These are phyloP conservation scores for Nakazawaea anatomiae DNA, from an alignment of 805 yeast genomes.

Conservation along the genomic window DNA sequence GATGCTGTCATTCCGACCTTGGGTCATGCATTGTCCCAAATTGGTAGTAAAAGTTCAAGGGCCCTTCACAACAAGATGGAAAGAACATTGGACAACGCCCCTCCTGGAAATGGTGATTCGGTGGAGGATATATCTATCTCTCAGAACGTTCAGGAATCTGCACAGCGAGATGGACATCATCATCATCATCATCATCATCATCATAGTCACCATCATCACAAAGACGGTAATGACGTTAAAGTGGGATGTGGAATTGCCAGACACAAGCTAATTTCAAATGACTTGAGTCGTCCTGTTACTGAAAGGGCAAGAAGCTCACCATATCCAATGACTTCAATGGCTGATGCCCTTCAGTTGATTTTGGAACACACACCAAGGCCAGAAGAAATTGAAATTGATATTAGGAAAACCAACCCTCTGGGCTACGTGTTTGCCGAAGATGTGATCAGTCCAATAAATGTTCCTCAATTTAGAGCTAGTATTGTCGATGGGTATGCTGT, in stretches of 20 bases:
- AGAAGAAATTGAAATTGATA: constrained; percentile 16
- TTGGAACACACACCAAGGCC: constrained; percentile 26
- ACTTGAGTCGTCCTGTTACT: constrained; percentile 30
- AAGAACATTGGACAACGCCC: constrained; percentile 19
- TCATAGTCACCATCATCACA: constrained; percentile 13
- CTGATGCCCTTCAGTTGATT: constrained; percentile 32
- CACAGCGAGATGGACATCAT: constrained; percentile 12
- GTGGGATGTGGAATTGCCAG: constrained; percentile 26
- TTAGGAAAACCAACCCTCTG: constrained; percentile 23
- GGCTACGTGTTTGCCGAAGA: constrained; percentile 40
- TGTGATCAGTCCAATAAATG: constrained; percentile 29
- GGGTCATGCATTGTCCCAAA: constrained; percentile 37
- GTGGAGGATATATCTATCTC: neutral
- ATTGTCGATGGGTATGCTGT: constrained; percentile 56
- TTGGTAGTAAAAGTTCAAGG: constrained; percentile 30
- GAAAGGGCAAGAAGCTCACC: constrained; percentile 41
- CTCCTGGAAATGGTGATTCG: constrained; percentile 14
- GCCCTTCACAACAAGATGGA: constrained; percentile 29
- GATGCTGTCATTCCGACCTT: constrained; percentile 30
- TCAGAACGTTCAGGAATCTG: neutral
- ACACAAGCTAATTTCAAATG: constrained; percentile 31
- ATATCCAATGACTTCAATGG: constrained; percentile 38
- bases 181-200: constrained; percentile 14
- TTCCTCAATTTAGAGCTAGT: constrained; percentile 47
- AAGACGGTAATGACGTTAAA: constrained; percentile 13